Conservation (phyloP, 2,329 filamentous ascomycete genomes). For the Xylariomycetidae sp. region DNA sequence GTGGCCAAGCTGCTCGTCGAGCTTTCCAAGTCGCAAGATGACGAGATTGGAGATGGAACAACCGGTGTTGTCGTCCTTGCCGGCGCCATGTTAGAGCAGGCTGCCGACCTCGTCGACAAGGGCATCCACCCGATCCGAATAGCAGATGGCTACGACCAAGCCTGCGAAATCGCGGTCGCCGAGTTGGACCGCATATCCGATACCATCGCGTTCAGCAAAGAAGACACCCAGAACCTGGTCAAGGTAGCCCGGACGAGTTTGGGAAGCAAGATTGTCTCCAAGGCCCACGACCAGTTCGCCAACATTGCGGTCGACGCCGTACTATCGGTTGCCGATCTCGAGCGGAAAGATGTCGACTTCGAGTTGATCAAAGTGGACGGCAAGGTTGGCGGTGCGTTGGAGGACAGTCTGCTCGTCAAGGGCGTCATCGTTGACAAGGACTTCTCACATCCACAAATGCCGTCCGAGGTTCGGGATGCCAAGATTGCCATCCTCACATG, state of each 20-base stretch:
- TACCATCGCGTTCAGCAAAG: constrained; percentile 74
- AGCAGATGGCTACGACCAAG: constrained; percentile 95
- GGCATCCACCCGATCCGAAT: constrained; percentile 98
- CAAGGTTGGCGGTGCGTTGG: constrained; percentile 89
- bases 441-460: constrained; percentile 99
- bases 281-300: constrained; percentile 96
- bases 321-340: constrained; percentile 89
- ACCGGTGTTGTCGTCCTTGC: constrained; percentile 96
- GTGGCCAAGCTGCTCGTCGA: constrained; percentile 95
- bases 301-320: constrained; percentile 97
- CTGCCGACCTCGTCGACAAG: constrained; percentile 97
- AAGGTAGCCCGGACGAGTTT: constrained; percentile 94
- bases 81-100: constrained; percentile 90
- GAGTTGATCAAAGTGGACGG: constrained; percentile 99
- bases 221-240: constrained; percentile 77
- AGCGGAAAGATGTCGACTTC: constrained; percentile 96
- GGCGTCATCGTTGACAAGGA: constrained; percentile 99
- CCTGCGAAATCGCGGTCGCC: constrained; percentile 90
- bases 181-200: constrained; percentile 93
- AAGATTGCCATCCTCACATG: constrained; percentile 97
- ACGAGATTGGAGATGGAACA: constrained; percentile 97
- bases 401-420: constrained; percentile 92
- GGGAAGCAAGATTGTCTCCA: constrained; percentile 98
- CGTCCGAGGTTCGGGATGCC: constrained; percentile 86
- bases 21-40: constrained; percentile 96